These are phyloP conservation scores for Tagetes patula DNA, from an alignment of 129 eudicot genomes.

Conservation along the genomic window DNA sequence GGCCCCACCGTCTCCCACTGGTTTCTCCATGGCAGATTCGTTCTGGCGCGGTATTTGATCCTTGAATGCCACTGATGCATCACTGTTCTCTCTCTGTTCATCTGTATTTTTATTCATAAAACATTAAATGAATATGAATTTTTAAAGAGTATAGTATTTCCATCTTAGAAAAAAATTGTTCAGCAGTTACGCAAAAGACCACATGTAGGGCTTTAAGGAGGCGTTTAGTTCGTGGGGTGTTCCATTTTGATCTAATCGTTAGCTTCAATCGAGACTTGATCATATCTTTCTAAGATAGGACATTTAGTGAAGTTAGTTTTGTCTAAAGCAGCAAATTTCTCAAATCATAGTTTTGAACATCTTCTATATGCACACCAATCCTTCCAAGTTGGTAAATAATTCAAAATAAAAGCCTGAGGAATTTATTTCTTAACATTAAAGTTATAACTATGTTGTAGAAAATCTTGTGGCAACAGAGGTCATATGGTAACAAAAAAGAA, in stretches of 20 bases:
- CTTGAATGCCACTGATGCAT: constrained; percentile 45
- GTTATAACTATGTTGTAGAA: neutral
- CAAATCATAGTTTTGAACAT: neutral
- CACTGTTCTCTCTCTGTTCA: constrained; percentile 48
- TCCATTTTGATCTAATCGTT: neutral
- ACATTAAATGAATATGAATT: neutral
- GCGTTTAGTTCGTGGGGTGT: neutral
- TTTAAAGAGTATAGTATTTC: neutral
- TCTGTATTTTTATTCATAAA: constrained; percentile 35
- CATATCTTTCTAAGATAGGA: neutral
- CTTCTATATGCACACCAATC: constrained; percentile 3
- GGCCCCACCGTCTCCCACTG: constrained; percentile 35
- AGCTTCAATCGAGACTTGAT: neutral
- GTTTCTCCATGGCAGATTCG: constrained; percentile 42
- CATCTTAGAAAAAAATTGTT: constrained; percentile 15
- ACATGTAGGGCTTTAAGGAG: neutral
- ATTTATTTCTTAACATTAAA: neutral
- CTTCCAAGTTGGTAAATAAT: constrained; percentile 18
- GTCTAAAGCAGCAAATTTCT: neutral
- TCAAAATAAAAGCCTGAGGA: constrained; percentile 8
- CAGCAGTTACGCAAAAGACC: neutral
- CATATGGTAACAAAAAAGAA: constrained; percentile 22
- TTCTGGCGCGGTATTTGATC: constrained; percentile 48
- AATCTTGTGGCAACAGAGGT: neutral
- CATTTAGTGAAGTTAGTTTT: neutral